phyloP scores from a whole-genome alignment of 1,284 basidiomycete genomes.

The Tremellales sp. region DNA sequence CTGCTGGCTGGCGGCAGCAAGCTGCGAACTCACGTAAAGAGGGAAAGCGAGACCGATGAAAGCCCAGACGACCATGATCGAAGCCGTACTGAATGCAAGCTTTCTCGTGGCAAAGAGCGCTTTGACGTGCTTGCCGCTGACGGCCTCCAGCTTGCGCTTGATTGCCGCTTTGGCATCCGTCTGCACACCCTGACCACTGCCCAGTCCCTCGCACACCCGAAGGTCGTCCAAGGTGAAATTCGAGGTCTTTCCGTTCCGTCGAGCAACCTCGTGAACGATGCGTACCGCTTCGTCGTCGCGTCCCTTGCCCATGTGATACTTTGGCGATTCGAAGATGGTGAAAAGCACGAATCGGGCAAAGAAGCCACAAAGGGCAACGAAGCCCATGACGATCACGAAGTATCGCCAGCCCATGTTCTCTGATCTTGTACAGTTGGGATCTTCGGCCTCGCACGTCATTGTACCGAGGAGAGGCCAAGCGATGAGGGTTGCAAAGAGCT shows the following conservation, averaged over 20 bases:
- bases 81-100: conserved; percentile 54
- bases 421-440: conserved; percentile 13
- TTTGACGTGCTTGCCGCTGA: conserved; percentile 54
- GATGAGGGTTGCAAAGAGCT: conserved; percentile 27
- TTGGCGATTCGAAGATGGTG: too few relatives aligned
- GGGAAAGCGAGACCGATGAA: conserved; percentile 63
- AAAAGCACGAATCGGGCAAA: too few relatives aligned
- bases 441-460: conserved; percentile 7
- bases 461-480: conserved; percentile 34
- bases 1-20: too few relatives aligned
- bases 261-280: conserved; percentile 52
- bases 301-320: conserved; percentile 53
- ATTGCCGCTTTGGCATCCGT: conserved; percentile 19
- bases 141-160: conserved; percentile 40
- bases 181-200: conserved; percentile 12
- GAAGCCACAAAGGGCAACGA: conserved; percentile 51
- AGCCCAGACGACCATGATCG: conserved; percentile 59
- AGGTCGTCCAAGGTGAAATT: conserved; percentile 55
- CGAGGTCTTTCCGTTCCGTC: conserved; percentile 54
- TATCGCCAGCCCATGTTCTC: conserved; percentile 49
- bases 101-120: conserved; percentile 56
- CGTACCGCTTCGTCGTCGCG: conserved; percentile 58
- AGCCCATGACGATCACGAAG: conserved; percentile 55
- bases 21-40: conserved; percentile 35
- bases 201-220: conserved; percentile 32